Conservation (phyloP, 768 basidiomycete genomes). For the Mycena kentingensis region DNA sequence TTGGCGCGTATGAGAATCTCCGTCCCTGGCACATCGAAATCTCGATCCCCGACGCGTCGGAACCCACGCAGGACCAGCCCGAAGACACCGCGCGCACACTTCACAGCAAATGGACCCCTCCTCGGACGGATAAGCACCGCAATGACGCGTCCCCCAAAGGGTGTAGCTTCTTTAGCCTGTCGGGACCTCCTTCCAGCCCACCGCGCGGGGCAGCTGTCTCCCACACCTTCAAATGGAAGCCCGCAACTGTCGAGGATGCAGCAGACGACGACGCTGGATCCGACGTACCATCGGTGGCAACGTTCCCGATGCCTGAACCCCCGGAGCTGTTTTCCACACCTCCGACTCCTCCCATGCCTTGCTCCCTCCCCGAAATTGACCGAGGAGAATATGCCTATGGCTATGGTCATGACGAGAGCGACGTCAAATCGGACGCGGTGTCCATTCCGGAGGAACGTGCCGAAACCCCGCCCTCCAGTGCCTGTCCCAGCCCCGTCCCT, state of each 20-base stretch:
- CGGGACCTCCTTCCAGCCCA: not conserved
- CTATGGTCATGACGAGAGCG: not conserved
- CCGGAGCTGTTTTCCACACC: not conserved
- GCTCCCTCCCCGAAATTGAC: not conserved
- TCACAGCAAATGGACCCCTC: too few species aligned
- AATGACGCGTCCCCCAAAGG: not conserved
- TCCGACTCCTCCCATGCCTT: not conserved
- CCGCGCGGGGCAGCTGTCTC: not conserved
- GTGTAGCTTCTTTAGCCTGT: not conserved
- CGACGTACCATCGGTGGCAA: not conserved
- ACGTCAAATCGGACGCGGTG: not conserved
- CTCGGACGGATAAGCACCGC: too few species aligned
- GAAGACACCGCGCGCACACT: too few species aligned
- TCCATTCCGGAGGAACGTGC: not conserved
- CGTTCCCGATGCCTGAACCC: not conserved
- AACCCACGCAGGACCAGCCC: too few species aligned
- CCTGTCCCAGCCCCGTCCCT: not conserved
- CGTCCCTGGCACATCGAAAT: too few species aligned
- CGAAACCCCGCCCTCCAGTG: not conserved
- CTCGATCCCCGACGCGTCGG: too few species aligned
- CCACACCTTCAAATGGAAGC: not conserved
- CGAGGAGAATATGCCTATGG: not conserved
- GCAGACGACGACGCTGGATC: not conserved
- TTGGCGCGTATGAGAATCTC: too few species aligned
- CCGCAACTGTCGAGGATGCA: not conserved